Evolutionary conservation across 345 rosid genomes (phyloP).

Genomic region (Trapa bicornis): DNA sequence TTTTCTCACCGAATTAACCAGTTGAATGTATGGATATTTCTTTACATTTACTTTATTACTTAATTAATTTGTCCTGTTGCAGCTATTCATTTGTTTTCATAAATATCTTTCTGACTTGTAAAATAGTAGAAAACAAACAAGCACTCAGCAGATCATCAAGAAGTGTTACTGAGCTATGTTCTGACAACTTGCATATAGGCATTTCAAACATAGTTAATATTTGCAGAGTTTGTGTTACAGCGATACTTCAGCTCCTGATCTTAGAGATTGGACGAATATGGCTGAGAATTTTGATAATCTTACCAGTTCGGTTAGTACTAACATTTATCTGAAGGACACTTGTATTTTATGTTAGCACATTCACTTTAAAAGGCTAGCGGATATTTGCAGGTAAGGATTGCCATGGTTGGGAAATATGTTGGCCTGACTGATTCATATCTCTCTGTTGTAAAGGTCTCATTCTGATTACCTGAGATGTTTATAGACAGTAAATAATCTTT

Average conservation of each 20-base stretch:
- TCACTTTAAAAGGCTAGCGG: conserved; percentile 13
- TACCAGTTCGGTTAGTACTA: conserved; percentile 37
- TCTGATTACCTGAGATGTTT: neutral
- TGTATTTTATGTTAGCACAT: conserved; percentile 9
- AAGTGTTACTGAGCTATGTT: neutral
- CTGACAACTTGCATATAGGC: neutral
- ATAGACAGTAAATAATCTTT: too few relatives aligned
- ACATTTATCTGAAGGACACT: neutral
- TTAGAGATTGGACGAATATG: conserved; percentile 67
- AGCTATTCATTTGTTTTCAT: neutral
- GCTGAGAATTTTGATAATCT: conserved; percentile 57
- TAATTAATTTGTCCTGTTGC: neutral
- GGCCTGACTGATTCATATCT: conserved; percentile 92
- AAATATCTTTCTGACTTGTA: neutral
- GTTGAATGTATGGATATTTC: neutral
- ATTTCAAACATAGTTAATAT: neutral
- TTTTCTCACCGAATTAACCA: neutral
- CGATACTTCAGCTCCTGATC: conserved; percentile 50
- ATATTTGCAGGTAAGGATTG: conserved; percentile 67
- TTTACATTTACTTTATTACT: neutral
- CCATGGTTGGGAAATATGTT: conserved; percentile 93
- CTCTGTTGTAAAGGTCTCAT: conserved; percentile 75
- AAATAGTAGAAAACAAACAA: neutral
- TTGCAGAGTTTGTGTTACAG: conserved; percentile 32
- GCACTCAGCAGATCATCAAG: neutral